These are phyloP conservation scores for Aspergillus ellipticus DNA, from an alignment of 495 filamentous ascomycete genomes.

Conservation along the genomic window DNA sequence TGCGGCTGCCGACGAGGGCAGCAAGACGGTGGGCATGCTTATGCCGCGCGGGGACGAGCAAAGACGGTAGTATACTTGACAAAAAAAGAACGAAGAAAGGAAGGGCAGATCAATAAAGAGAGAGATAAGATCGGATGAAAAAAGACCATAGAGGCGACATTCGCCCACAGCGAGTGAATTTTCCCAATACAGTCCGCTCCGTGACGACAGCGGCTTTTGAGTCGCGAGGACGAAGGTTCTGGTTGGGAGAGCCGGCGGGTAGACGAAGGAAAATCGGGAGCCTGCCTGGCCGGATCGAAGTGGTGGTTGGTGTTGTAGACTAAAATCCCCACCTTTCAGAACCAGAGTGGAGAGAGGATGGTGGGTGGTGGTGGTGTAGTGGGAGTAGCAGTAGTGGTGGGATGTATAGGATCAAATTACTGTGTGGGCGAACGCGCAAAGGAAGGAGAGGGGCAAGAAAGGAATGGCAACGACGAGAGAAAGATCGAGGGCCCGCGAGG, in stretches of 20 bases:
- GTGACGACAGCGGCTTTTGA: background rate
- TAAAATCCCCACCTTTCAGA: conserved; percentile 23
- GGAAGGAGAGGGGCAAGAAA: conserved; percentile 49
- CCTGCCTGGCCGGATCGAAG: conserved; percentile 14
- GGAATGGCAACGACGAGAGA: conserved; percentile 29
- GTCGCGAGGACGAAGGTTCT: conserved; percentile 7
- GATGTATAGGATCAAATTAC: conserved; percentile 36
- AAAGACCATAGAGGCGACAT: conserved; percentile 43
- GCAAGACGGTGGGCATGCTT: conserved; percentile 85
- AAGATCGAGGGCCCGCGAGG: conserved; percentile 9
- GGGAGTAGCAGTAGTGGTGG: conserved; percentile 24
- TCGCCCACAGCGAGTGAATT: conserved; percentile 39
- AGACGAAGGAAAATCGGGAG: conserved; percentile 2
- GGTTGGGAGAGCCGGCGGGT: conserved; percentile 8
- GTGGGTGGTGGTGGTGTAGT: background rate
- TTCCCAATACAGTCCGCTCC: conserved; percentile 8
- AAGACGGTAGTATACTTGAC: conserved; percentile 26
- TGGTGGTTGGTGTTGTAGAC: conserved; percentile 15
- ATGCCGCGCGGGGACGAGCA: conserved; percentile 28
- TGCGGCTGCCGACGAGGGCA: conserved; percentile 92
- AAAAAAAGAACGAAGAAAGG: conserved; percentile 20
- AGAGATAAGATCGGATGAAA: conserved; percentile 24
- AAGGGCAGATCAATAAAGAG: conserved; percentile 31
- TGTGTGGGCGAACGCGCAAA: conserved; percentile 49
- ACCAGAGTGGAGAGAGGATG: conserved; percentile 9